Conservation (phyloP, 352 stramenopile genomes). For the Globisporangium ultimum region DNA sequence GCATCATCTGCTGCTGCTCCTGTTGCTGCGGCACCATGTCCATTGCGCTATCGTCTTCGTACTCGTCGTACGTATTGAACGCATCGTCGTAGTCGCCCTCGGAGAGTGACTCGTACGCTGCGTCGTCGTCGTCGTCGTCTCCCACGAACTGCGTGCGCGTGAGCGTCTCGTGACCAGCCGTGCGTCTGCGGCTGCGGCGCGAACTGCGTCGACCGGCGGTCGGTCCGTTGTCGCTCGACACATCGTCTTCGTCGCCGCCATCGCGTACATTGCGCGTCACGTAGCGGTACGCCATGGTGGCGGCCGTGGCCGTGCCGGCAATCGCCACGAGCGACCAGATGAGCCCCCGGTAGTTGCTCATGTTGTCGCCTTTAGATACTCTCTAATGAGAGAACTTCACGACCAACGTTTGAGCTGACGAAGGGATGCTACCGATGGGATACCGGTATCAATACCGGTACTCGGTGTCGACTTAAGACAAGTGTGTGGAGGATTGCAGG, state of each 20-base stretch:
- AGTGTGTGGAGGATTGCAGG: no score
- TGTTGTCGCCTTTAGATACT: constrained; percentile 6
- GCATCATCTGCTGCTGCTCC: constrained; percentile 40
- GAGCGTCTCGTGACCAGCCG: not conserved
- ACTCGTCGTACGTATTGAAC: constrained; percentile 10
- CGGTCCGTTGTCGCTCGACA: not conserved
- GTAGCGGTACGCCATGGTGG: constrained; percentile 58
- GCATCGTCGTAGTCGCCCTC: constrained; percentile 37
- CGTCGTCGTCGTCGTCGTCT: constrained; percentile 24
- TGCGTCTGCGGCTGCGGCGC: not conserved
- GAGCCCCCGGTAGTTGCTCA: constrained; percentile 49
- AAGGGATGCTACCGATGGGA: no score
- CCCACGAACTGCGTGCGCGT: constrained; percentile 8
- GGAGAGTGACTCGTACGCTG: constrained; percentile 36
- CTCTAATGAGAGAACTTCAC: no score
- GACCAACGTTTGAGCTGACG: no score
- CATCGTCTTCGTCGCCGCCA: constrained; percentile 15
- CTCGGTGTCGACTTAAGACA: no score
- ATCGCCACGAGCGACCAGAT: constrained; percentile 66
- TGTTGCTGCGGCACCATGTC: constrained; percentile 10
- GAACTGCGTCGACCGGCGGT: not conserved
- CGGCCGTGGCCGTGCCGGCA: constrained; percentile 60
- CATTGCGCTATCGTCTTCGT: constrained; percentile 20
- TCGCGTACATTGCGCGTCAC: constrained; percentile 41
- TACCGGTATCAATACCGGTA: no score